Conservation (phyloP, 129 eudicot genomes). For the Flaveria sonorensis region DNA sequence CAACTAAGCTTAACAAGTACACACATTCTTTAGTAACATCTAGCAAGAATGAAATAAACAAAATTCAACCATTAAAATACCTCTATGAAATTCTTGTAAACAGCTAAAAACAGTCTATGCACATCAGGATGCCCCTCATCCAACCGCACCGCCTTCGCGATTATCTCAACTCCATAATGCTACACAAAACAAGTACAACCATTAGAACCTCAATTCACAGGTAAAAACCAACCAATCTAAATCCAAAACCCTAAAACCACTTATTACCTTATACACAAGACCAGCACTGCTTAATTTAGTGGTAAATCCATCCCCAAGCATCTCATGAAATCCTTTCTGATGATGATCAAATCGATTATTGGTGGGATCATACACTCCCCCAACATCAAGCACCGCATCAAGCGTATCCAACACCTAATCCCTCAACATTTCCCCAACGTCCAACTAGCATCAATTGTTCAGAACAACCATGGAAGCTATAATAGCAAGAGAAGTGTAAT, state of each 20-base stretch:
- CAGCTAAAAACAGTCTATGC: conserved; percentile 52
- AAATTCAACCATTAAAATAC: conserved; percentile 23
- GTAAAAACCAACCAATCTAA: conserved; percentile 11
- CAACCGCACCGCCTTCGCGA: conserved; percentile 61
- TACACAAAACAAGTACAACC: conserved; percentile 15
- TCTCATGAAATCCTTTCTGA: conserved; percentile 82
- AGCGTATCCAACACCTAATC: conserved; percentile 71
- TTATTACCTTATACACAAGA: conserved; percentile 83
- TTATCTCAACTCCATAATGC: conserved; percentile 83
- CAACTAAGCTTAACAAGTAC: no score
- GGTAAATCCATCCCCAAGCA: conserved; percentile 74
- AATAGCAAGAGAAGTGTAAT: neutral
- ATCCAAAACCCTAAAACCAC: neutral
- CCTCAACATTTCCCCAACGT: conserved; percentile 29
- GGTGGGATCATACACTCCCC: conserved; percentile 83
- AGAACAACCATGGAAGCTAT: no score
- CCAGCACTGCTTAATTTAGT: conserved; percentile 98
- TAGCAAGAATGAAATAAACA: neutral
- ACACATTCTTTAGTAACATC: neutral
- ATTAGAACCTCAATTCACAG: conserved; percentile 4
- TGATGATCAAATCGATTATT: conserved; percentile 85
- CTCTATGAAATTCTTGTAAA: conserved; percentile 75
- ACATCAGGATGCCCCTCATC: conserved; percentile 67
- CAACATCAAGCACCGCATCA: conserved; percentile 95
- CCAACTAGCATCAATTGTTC: neutral